A percentile compares a stretch with the other conserved stretches of the same genome.
Conservation (phyloP, 2,329 filamentous ascomycete genomes). For the Paraphaeosphaeria minitans region DNA sequence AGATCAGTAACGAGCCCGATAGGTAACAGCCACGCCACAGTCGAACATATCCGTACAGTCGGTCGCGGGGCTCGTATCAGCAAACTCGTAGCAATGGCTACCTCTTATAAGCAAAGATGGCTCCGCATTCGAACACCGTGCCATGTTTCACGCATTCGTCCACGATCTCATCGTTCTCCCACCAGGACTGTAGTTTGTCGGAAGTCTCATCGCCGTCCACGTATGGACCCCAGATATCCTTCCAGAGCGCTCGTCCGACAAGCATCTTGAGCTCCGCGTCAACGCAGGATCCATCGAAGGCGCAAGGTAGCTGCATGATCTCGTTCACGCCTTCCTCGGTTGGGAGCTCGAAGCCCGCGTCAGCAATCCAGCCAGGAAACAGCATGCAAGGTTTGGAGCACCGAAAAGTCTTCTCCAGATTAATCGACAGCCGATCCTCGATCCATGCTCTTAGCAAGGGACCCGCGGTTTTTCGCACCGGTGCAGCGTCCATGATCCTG, state of each 20-base stretch:
- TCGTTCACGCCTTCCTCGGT: conserved; percentile 24
- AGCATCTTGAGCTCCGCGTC: conserved; percentile 40
- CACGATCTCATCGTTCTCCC: conserved; percentile 46
- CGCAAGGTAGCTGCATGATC: conserved; percentile 38
- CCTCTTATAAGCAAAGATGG: conserved; percentile 43
- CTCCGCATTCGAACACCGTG: conserved; percentile 46
- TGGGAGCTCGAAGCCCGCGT: conserved; percentile 55
- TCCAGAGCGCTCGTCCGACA: conserved; percentile 46
- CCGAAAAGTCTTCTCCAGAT: conserved; percentile 63
- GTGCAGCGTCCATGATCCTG: conserved; percentile 67
- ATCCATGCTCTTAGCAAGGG: conserved; percentile 65
- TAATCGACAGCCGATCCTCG: conserved; percentile 63
- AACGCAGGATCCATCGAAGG: conserved; percentile 29
- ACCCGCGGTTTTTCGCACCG: conserved; percentile 61
- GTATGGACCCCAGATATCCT: conserved; percentile 45
- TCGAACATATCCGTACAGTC: not conserved
- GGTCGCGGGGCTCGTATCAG: not conserved
- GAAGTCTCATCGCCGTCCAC: conserved; percentile 40
- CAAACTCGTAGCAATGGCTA: conserved; percentile 7
- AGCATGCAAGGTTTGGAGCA: conserved; percentile 64
- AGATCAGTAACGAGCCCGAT: not conserved
- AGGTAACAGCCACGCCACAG: not conserved
- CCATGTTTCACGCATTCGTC: conserved; percentile 42
- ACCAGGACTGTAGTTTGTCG: conserved; percentile 44
- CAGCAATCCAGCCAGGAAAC: conserved; percentile 64